Conservation (phyloP, 2,329 filamentous ascomycete species). For the Epichloe elymi region DNA sequence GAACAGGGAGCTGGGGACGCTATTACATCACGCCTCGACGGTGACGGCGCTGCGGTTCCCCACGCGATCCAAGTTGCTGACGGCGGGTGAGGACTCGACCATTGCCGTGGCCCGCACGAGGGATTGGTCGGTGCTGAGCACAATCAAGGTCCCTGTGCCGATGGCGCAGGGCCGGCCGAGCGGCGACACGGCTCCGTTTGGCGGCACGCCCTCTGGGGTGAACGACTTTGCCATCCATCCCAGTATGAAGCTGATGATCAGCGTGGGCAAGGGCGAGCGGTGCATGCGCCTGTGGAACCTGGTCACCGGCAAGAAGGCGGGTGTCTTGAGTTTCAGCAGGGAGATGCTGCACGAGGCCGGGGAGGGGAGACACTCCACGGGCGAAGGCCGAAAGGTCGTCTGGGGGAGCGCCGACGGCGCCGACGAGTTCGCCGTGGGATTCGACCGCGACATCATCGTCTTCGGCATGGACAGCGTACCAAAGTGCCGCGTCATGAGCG, state of each 20-base stretch:
- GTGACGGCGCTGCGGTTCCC: conserved; percentile 75
- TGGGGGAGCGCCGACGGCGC: conserved; percentile 64
- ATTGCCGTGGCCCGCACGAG: conserved; percentile 77
- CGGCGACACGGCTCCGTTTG: conserved; percentile 76
- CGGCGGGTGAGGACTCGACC: conserved; percentile 80
- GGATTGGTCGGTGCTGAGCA: conserved; percentile 79
- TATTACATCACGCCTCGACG: conserved; percentile 75
- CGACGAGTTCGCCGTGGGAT: conserved; percentile 79
- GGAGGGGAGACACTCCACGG: conserved; percentile 62
- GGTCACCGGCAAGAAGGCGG: conserved; percentile 90
- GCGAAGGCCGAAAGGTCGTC: conserved; percentile 69
- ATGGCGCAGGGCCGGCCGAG: conserved; percentile 69
- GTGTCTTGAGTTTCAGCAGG: conserved; percentile 72
- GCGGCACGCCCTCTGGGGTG: conserved; percentile 71
- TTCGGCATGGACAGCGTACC: conserved; percentile 83
- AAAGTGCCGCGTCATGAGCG: conserved; percentile 57
- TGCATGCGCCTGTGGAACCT: conserved; percentile 94
- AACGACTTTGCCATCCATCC: conserved; percentile 95
- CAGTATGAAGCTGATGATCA: conserved; percentile 93
- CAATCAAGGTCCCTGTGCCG: conserved; percentile 78
- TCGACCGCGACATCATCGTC: conserved; percentile 72
- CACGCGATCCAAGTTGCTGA: conserved; percentile 73
- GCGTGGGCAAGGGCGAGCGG: conserved; percentile 75
- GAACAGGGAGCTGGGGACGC: conserved; percentile 76
- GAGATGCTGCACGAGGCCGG: conserved; percentile 61